These are phyloP conservation scores for Boechera retrofracta DNA, from an alignment of 345 rosid genomes.

Conservation along the genomic window DNA sequence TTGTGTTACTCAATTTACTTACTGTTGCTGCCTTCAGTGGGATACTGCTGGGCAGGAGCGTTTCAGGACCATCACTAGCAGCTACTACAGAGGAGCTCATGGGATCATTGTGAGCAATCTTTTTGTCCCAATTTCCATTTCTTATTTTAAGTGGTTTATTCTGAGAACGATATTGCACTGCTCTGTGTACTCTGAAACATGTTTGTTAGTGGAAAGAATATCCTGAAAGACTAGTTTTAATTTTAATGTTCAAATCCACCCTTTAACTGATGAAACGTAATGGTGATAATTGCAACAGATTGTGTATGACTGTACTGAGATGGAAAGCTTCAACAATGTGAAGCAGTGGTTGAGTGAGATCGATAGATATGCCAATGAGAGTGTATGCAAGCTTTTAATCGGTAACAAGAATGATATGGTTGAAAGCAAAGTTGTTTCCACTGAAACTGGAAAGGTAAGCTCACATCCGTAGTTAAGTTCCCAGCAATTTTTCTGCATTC, in stretches of 20 bases:
- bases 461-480: not conserved
- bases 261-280: not conserved
- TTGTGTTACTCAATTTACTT: constrained; percentile 1
- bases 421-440: constrained; percentile 81
- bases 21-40: constrained; percentile 57
- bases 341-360: constrained; percentile 91
- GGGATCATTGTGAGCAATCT: constrained; percentile 72
- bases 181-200: not conserved
- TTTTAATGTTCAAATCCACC: not conserved
- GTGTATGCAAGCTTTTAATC: constrained; percentile 83
- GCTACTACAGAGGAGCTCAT: constrained; percentile 94
- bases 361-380: constrained; percentile 88
- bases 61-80: constrained; percentile 90
- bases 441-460: constrained; percentile 78
- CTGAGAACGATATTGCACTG: not conserved
- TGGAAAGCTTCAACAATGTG: constrained; percentile 91
- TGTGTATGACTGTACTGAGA: constrained; percentile 83
- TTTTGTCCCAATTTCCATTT: not conserved
- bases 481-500: not conserved
- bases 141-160: not conserved
- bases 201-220: not conserved
- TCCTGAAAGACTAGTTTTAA: constrained; percentile 2
- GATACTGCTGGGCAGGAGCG: constrained; percentile 96
- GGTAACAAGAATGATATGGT: constrained; percentile 88
- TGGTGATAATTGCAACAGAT: constrained; percentile 53